Evolutionary conservation across 345 rosid species (phyloP).

Genomic region (Gossypium raimondii): DNA sequence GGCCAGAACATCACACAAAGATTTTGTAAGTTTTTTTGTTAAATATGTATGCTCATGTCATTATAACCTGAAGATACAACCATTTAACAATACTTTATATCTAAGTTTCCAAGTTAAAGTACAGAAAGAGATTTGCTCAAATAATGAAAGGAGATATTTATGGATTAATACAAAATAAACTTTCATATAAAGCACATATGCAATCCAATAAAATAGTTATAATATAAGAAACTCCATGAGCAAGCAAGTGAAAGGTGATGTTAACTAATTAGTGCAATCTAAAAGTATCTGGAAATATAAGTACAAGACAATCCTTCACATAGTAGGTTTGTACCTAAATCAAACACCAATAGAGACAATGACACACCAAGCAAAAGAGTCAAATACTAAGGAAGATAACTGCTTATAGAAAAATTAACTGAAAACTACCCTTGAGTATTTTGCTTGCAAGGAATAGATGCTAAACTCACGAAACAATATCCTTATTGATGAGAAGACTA

Average conservation of each 20-base stretch:
- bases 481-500: not conserved
- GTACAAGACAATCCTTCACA: not conserved
- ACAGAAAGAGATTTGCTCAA: not conserved
- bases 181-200: not conserved
- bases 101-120: constrained; percentile 4
- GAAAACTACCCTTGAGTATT: not conserved
- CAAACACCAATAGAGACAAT: constrained; percentile 6
- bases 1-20: not conserved
- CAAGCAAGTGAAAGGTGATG: not conserved
- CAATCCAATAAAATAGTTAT: not conserved
- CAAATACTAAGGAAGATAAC: not conserved
- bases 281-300: not conserved
- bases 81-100: not conserved
- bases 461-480: not conserved
- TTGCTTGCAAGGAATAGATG: not conserved
- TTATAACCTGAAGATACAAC: not conserved
- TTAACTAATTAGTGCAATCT: not conserved
- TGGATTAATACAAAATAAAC: not conserved
- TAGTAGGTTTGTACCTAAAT: not conserved
- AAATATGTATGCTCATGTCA: not conserved
- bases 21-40: not conserved
- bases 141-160: not conserved
- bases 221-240: not conserved
- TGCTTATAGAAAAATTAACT: not conserved
- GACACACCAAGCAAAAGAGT: not conserved